Evolutionary conservation across 768 basidiomycete species (phyloP), one percentile per base, ranked within the genome.

Genomic region (Favolaschia claudopus): DNA sequence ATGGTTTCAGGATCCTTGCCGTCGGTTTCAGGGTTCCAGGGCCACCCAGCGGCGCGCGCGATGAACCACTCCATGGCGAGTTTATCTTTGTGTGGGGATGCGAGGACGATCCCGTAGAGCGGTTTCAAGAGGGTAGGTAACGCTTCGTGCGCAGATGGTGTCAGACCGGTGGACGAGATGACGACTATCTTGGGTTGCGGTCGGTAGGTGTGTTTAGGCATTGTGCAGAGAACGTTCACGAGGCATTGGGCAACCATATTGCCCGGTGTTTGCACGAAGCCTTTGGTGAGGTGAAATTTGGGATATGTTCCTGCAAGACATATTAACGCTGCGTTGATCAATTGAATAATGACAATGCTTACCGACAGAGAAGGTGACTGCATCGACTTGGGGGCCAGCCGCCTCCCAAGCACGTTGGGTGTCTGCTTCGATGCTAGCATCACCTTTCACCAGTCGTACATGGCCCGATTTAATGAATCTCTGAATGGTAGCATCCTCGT

Each of bases 291-390:
- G 44, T 66, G 51, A 70, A 89, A 85, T 15, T 66, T 70, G 4
- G 82, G 79, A 1, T 6, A 12, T 8, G 8, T 20, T 70, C 10
- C 81, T 83, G 31, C 82, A 87, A 88, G 32, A 25, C 22, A 32
- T 4, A 12, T 10, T 2, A 1, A n/a, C 24, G 40, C 13, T 42
- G 47, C 29, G 5, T 8, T 20, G 8, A 20, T 31, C 19, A 1
- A 9, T 6, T 17, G 17, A 1, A 12, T 29, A 22, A 28, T 22
- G 12, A 37, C 59, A 33, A 62, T 4, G 34, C 82, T 46, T 64
- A 82, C 89, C 89, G 55, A 90, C 78, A 4, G 87, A 82, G 73
- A 85, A 89, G 7, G 90, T 59, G 19, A 89, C 72, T 22, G 82
- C 62, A 59, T 89, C 86, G 55, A 89, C 77, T n/a, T n/a, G n/a